These are phyloP conservation scores for Heritiera littoralis DNA, from an alignment of 345 rosid species.

Conservation along the genomic window DNA sequence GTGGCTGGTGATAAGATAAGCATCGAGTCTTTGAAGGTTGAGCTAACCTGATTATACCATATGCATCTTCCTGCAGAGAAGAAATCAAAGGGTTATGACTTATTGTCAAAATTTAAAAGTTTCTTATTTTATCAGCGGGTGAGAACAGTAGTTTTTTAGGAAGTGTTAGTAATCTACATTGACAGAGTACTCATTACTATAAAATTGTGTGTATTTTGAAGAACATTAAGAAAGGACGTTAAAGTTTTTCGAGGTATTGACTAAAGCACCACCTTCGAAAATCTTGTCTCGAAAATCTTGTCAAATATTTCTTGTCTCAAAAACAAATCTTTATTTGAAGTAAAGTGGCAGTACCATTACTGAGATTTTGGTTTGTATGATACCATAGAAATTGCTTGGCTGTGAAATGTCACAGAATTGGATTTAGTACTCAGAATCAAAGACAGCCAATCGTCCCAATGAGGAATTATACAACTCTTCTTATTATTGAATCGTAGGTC, in stretches of 20 bases:
- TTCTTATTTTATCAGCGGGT: conserved; percentile 2
- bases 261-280: not conserved
- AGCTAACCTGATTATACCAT: conserved; percentile 80
- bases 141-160: not conserved
- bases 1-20: conserved; percentile 36
- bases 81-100: conserved; percentile 67
- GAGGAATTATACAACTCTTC: not conserved
- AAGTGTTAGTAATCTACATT: not conserved
- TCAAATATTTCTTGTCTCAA: not conserved
- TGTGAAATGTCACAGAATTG: not conserved
- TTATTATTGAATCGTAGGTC: not conserved
- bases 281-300: too few relatives aligned
- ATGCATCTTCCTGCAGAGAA: conserved; percentile 71
- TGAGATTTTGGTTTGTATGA: not conserved
- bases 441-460: not conserved
- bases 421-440: not conserved
- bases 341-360: not conserved
- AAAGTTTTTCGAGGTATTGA: not conserved
- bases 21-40: conserved; percentile 67
- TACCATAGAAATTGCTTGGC: not conserved
- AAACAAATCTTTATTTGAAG: not conserved
- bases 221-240: not conserved
- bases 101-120: conserved; percentile 8
- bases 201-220: not conserved
- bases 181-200: conserved; percentile 2